Base-by-base conservation (phyloP, 192 early-diverging fungal species). In the Endogone sp. region DNA sequence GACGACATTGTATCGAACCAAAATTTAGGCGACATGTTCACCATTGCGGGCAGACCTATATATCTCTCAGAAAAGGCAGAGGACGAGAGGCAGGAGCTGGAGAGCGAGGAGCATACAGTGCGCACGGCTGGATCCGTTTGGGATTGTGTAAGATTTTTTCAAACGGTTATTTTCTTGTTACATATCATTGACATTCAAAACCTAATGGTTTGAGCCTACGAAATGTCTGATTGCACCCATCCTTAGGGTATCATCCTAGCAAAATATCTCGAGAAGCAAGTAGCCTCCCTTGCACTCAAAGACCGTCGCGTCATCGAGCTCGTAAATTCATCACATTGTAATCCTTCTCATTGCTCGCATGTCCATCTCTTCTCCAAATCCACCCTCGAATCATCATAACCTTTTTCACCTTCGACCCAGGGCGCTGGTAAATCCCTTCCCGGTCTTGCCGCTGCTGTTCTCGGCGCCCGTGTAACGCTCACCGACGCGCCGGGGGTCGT, bases 351-450 rank as follows among this genome's bases (percentile, higher is more conserved):
- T n/a, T n/a, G n/a, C n/a, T n/a, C n/a, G n/a, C n/a, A n/a, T n/a
- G n/a, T n/a, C n/a, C n/a, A n/a, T n/a, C n/a, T n/a, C n/a, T n/a
- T n/a, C n/a, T n/a, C n/a, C n/a, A n/a, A n/a, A n/a, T n/a, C n/a
- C n/a, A n/a, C n/a, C n/a, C n/a, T n/a, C n/a, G n/a, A n/a, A n/a
- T n/a, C n/a, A n/a, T n/a, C n/a, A n/a, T n/a, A 49, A 16, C 37
- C 16, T 49, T 16, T 1, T 0, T 49, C 6, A 49, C 37, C 37
- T 49, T 16, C 37, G 9, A 49, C 37, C 37, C 16, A 49, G 32
- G 65, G 65, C 13, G 65, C 65, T 16, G 65, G 65, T 22, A 67
- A 58, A 58, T 55, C 65, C 29, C 56, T 67, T 3, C 65, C 65
- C 10, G 28, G 56, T 20, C 56, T 67, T 28, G 37, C 54, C 20